Evolutionary conservation across 2,329 filamentous ascomycete species (phyloP).

Genomic region (Diaporthe ampelina): DNA sequence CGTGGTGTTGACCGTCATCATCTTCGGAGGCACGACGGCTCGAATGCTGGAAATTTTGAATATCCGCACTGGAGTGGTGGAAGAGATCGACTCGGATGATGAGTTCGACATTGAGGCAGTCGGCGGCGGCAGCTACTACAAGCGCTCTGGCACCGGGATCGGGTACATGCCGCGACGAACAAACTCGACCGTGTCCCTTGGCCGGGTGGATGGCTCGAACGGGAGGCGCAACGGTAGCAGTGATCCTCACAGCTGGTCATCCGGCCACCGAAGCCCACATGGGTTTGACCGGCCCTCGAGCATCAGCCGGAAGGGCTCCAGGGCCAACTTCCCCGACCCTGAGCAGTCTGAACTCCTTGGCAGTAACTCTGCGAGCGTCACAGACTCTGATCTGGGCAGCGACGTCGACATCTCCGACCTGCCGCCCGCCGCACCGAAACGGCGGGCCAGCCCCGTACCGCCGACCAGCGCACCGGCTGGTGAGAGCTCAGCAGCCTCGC

Average conservation of each 20-base stretch:
- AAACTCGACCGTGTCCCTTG: slow-evolving; percentile 69
- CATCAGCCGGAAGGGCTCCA: slow-evolving; percentile 67
- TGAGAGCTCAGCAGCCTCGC: slow-evolving; percentile 36
- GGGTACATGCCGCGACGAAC: slow-evolving; percentile 81
- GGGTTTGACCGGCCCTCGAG: slow-evolving; percentile 59
- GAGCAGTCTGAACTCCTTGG: slow-evolving; percentile 71
- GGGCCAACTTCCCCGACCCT: slow-evolving; percentile 59
- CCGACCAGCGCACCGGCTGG: slow-evolving; percentile 42
- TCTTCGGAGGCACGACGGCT: slow-evolving; percentile 96
- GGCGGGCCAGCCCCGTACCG: slow-evolving; percentile 56
- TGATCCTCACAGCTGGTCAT: slow-evolving; percentile 63
- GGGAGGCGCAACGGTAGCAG: slow-evolving; percentile 44
- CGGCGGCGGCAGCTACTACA: slow-evolving; percentile 80
- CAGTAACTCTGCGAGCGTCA: slow-evolving; percentile 56
- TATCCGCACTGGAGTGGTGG: slow-evolving; percentile 96
- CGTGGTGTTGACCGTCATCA: slow-evolving; percentile 97
- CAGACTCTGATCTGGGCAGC: slow-evolving; percentile 72
- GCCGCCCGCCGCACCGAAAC: slow-evolving; percentile 69
- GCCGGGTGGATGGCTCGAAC: slow-evolving; percentile 60
- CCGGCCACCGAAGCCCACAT: slow-evolving; percentile 66
- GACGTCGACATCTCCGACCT: slow-evolving; percentile 78
- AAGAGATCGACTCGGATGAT: slow-evolving; percentile 97
- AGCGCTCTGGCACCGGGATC: slow-evolving; percentile 81
- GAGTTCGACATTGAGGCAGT: slow-evolving; percentile 96
- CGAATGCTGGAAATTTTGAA: slow-evolving; percentile 97